A percentile compares a stretch with the other conserved stretches of the same genome.
Conservation (phyloP, 305 asterid species). For the Euphrasia arctica region DNA sequence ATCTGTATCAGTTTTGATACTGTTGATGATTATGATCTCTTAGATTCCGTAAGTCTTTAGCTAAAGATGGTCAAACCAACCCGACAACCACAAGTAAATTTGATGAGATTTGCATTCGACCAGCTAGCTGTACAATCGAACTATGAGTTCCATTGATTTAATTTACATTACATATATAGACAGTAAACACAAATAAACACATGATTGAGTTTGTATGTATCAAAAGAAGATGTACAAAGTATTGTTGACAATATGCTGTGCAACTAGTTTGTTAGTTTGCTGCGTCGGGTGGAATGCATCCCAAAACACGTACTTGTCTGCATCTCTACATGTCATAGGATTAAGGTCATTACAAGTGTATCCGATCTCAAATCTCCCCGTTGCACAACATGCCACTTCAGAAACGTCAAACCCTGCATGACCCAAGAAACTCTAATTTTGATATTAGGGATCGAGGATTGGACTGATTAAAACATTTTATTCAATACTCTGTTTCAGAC, state of each 20-base stretch:
- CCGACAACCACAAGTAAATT: no score
- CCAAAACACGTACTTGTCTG: slow-evolving; percentile 72
- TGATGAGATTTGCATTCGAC: no score
- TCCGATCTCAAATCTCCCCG: slow-evolving; percentile 90
- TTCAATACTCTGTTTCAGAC: no score
- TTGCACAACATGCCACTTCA: slow-evolving; percentile 66
- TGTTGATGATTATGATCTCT: not conserved
- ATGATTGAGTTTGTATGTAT: not conserved
- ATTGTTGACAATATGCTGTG: slow-evolving; percentile 46
- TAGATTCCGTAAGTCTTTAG: not conserved
- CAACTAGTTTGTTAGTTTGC: slow-evolving; percentile 50
- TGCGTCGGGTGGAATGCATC: slow-evolving; percentile 84
- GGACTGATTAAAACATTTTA: no score
- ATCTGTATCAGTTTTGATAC: slow-evolving; percentile 38
- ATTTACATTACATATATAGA: not conserved
- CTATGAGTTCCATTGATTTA: not conserved
- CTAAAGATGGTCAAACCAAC: no score
- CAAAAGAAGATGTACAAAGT: slow-evolving; percentile 38
- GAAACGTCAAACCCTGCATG: slow-evolving; percentile 58
- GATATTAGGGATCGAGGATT: no score
- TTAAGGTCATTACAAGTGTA: slow-evolving; percentile 48
- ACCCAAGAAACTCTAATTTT: no score
- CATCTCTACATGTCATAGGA: slow-evolving; percentile 65
- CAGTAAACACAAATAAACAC: not conserved
- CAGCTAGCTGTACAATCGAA: no score